Conservation (phyloP, 2,329 filamentous ascomycete species). For the Colletotrichum acutatum region DNA sequence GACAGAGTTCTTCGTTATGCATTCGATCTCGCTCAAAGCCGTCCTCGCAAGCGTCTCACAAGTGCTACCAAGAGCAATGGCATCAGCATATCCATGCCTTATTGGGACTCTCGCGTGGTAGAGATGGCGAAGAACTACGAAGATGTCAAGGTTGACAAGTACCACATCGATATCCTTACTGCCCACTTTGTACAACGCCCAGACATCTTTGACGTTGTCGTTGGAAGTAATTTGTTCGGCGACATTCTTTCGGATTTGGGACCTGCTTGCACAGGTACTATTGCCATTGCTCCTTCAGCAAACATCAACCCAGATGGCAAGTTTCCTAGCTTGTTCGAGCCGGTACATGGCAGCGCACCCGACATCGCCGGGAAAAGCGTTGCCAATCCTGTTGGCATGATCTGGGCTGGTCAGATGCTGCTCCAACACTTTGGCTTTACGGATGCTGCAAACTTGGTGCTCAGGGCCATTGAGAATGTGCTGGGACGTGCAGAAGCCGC, state of each 20-base stretch:
- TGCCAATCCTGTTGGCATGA: slow-evolving; percentile 78
- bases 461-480: slow-evolving; percentile 71
- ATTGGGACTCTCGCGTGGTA: slow-evolving; percentile 72
- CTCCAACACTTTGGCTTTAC: slow-evolving; percentile 68
- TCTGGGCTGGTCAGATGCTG: slow-evolving; percentile 80
- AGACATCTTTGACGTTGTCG: slow-evolving; percentile 69
- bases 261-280: slow-evolving; percentile 75
- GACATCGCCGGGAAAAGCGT: slow-evolving; percentile 79
- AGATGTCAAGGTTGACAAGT: slow-evolving; percentile 71
- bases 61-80: slow-evolving; percentile 75
- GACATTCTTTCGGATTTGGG: slow-evolving; percentile 79
- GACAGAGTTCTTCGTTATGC: slow-evolving; percentile 71
- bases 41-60: slow-evolving; percentile 68
- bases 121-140: slow-evolving; percentile 67
- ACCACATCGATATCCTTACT: slow-evolving; percentile 76
- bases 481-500: slow-evolving; percentile 57
- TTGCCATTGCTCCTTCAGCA: slow-evolving; percentile 77
- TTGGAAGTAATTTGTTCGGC: slow-evolving; percentile 71
- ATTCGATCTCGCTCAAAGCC: slow-evolving; percentile 67
- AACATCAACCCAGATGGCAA: slow-evolving; percentile 71
- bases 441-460: slow-evolving; percentile 60
- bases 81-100: slow-evolving; percentile 74
- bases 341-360: slow-evolving; percentile 79
- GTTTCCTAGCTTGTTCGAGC: slow-evolving; percentile 71
- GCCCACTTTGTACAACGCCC: slow-evolving; percentile 72